Evolutionary conservation across 2,329 filamentous ascomycete species (phyloP).

Genomic region (Cladobotryum mycophilum): DNA sequence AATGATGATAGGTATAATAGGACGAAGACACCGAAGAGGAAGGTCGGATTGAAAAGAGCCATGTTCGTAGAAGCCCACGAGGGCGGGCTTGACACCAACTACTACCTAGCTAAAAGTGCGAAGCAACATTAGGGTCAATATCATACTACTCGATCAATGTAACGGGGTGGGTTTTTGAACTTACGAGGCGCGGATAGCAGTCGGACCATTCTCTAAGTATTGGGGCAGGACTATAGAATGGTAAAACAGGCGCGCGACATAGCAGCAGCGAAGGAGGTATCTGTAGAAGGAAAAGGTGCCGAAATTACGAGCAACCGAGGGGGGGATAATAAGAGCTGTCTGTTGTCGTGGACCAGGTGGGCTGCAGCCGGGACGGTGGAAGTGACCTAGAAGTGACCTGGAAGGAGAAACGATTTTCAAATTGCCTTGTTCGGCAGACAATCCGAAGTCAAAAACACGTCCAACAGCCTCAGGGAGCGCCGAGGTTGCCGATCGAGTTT

Average conservation of each 20-base stretch:
- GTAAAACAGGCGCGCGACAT: slow-evolving; percentile 7
- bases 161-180: not conserved
- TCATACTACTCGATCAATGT: not conserved
- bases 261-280: not conserved
- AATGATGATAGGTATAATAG: slow-evolving; percentile 88
- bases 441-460: too few species aligned
- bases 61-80: slow-evolving; percentile 31
- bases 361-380: too few species aligned
- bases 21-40: slow-evolving; percentile 78
- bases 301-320: not conserved
- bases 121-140: not conserved
- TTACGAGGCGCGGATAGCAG: slow-evolving; percentile 10
- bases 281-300: not conserved
- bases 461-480: too few species aligned
- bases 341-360: too few species aligned
- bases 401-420: too few species aligned
- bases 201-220: slow-evolving; percentile 10
- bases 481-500: slow-evolving; percentile 5
- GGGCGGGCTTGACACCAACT: slow-evolving; percentile 5
- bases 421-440: too few species aligned
- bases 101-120: slow-evolving; percentile 5
- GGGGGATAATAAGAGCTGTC: too few species aligned
- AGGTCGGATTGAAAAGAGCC: slow-evolving; percentile 68
- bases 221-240: not conserved
- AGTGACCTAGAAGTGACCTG: too few species aligned